These are phyloP conservation scores for Paecilomyces formosus DNA, from an alignment of 2,329 filamentous ascomycete species.

Conservation along the genomic window DNA sequence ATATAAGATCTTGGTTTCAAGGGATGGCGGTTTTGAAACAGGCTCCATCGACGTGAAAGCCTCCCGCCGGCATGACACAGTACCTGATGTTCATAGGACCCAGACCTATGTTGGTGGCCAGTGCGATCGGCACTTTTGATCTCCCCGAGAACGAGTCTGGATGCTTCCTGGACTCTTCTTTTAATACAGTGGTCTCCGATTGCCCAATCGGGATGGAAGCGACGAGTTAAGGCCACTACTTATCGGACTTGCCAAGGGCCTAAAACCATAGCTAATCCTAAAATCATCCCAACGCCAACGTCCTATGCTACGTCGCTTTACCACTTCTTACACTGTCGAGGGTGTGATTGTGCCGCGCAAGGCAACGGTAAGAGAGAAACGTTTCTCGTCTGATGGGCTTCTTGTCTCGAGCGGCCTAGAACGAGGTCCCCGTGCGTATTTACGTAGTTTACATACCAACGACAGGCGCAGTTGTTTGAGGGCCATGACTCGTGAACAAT, in stretches of 20 bases:
- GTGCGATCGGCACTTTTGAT: not conserved
- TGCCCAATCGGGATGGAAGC: not conserved
- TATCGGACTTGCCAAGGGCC: not conserved
- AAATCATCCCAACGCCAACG: not conserved
- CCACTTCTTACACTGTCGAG: not conserved
- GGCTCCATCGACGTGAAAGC: not conserved
- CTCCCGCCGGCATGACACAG: not conserved
- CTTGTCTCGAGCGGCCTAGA: not conserved
- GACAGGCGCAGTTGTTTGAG: not conserved
- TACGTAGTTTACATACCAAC: not conserved
- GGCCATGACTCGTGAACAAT: not conserved
- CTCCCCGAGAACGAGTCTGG: not conserved
- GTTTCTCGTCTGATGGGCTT: not conserved
- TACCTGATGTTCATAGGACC: not conserved
- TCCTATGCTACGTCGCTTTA: not conserved
- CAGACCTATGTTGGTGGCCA: not conserved
- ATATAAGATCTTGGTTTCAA: not conserved
- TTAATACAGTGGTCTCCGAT: not conserved
- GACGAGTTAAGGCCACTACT: not conserved
- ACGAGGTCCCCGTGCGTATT: not conserved
- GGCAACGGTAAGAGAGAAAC: not conserved
- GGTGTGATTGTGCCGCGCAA: not conserved
- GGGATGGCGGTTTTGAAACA: not conserved
- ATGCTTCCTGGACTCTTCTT: not conserved
- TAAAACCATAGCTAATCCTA: not conserved